Conservation (phyloP, 768 basidiomycete genomes). For the Lentinula detonsa region DNA sequence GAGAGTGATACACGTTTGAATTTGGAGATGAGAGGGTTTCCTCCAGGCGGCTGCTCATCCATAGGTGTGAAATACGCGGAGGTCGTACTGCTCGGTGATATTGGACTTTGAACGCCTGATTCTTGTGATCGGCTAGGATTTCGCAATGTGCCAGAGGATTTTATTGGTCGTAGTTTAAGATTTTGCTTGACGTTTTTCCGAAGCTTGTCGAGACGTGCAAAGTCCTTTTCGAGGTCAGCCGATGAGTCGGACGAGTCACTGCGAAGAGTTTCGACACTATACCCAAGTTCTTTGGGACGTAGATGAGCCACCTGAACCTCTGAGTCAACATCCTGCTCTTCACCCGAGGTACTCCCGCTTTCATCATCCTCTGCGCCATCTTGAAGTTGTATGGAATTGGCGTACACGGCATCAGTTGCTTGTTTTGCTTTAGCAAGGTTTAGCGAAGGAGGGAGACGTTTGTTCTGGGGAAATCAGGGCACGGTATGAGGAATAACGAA, state of each 20-base stretch:
- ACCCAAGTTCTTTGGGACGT: background rate
- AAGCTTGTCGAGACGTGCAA: slow-evolving; percentile 62
- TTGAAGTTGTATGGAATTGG: background rate
- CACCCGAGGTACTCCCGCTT: background rate
- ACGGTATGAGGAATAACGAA: background rate
- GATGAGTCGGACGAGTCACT: slow-evolving; percentile 3
- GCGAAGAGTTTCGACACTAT: background rate
- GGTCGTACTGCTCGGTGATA: slow-evolving; percentile 8
- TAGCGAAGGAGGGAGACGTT: background rate
- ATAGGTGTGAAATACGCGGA: slow-evolving; percentile 11
- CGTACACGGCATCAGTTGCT: slow-evolving; percentile 2
- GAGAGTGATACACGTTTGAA: background rate
- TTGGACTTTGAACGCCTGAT: background rate
- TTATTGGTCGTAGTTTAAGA: slow-evolving; percentile 71
- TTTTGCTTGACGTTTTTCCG: slow-evolving; percentile 72
- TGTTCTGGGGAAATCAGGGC: background rate
- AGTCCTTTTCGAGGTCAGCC: slow-evolving; percentile 55
- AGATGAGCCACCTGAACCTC: background rate
- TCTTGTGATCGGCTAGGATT: slow-evolving; percentile 7
- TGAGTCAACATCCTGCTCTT: background rate
- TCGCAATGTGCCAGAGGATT: slow-evolving; percentile 47
- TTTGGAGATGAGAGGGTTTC: background rate
- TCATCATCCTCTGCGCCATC: background rate
- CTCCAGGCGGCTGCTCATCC: background rate
- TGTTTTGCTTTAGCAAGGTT: slow-evolving; percentile 3